Evolutionary conservation across 2,329 filamentous ascomycete species (phyloP).

Genomic region (Talaromyces sp.): DNA sequence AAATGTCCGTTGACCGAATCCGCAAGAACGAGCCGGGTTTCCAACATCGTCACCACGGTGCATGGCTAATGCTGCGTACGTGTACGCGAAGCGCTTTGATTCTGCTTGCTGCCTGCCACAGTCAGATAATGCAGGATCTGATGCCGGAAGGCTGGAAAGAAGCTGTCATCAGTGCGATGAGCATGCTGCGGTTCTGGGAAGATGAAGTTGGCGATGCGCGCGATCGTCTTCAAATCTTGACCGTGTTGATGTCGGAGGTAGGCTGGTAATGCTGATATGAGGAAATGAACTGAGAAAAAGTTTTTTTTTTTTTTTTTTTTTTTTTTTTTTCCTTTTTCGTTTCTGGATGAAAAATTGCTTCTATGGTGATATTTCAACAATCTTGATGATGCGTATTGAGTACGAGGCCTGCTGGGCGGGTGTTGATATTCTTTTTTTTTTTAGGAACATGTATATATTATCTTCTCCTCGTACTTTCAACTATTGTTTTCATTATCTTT

Average conservation of each 20-base stretch:
- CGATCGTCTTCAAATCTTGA: constrained; percentile 20
- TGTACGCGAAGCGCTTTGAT: constrained; percentile 28
- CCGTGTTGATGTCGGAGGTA: constrained; percentile 13
- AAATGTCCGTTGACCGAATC: constrained; percentile 28
- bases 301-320: background rate
- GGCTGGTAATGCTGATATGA: background rate
- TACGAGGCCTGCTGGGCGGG: background rate
- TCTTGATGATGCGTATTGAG: background rate
- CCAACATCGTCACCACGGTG: constrained; percentile 29
- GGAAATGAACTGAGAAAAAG: background rate
- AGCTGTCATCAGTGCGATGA: constrained; percentile 20
- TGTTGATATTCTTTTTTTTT: background rate
- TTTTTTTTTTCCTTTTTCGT: background rate
- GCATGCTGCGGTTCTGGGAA: constrained; percentile 24
- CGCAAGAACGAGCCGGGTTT: constrained; percentile 28
- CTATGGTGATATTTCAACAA: background rate
- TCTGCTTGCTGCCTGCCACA: constrained; percentile 19
- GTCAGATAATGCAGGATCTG: constrained; percentile 13
- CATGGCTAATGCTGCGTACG: constrained; percentile 29
- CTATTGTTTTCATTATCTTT: background rate
- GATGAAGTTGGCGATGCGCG: constrained; percentile 21
- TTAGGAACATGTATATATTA: background rate
- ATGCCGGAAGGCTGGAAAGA: constrained; percentile 21
- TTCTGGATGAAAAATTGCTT: background rate
- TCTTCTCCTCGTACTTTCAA: background rate